phyloP scores from a whole-genome alignment of 179 eudicot species.

The Beta lomatogona region DNA sequence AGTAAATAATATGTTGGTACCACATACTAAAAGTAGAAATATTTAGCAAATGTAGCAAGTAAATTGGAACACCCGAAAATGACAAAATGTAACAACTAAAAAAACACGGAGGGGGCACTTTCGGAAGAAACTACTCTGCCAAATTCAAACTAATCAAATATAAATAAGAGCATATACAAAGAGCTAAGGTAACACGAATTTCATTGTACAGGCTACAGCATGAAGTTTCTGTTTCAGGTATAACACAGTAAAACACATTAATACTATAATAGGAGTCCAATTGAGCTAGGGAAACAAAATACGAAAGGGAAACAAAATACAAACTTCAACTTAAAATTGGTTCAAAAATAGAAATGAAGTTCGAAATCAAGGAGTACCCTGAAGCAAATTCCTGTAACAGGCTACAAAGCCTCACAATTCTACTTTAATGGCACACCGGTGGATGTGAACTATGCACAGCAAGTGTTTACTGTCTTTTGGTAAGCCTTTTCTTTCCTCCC shows the following conservation, averaged over 20 bases:
- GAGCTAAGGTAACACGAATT: background rate
- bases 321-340: background rate
- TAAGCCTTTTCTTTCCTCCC: constrained; percentile 4
- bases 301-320: background rate
- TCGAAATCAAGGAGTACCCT: constrained; percentile 25
- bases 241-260: background rate
- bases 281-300: background rate
- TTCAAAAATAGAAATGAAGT: constrained; percentile 16
- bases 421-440: constrained; percentile 9
- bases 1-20: too few species aligned
- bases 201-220: background rate
- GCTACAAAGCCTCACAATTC: constrained; percentile 5
- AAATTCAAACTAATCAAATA: too few species aligned
- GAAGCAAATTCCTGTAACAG: constrained; percentile 10
- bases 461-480: background rate
- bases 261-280: background rate
- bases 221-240: constrained; percentile 3
- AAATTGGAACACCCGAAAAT: too few species aligned
- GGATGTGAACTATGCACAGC: background rate
- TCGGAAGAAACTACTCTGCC: too few species aligned
- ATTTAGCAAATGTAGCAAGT: too few species aligned
- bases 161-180: background rate
- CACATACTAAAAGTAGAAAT: too few species aligned
- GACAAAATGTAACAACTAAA: too few species aligned
- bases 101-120: too few species aligned